phyloP scores from a whole-genome alignment of 768 basidiomycete genomes.

The Boletus sp. region DNA sequence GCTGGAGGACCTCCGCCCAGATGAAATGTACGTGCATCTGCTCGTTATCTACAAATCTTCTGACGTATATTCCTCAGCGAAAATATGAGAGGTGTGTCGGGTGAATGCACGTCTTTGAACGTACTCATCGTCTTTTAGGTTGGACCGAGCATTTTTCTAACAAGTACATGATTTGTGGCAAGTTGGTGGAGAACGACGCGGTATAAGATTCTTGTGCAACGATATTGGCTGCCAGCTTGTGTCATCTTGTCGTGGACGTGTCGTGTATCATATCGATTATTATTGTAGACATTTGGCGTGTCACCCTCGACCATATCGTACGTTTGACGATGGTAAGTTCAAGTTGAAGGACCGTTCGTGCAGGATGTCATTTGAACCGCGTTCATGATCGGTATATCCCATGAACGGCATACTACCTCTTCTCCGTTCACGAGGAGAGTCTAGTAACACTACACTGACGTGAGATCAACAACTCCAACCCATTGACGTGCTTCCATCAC shows the following conservation, averaged over 20 bases:
- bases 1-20: constrained; percentile 69
- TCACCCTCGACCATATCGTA: not conserved
- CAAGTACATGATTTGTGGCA: constrained; percentile 91
- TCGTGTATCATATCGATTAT: constrained; percentile 13
- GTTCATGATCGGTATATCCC: not conserved
- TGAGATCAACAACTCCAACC: not conserved
- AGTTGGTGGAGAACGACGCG: constrained; percentile 78
- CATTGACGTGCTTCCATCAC: not conserved
- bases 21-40: constrained; percentile 70
- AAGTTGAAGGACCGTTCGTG: too few relatives aligned
- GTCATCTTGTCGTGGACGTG: not conserved
- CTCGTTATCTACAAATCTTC: not conserved
- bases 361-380: too few relatives aligned
- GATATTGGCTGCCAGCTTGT: not conserved
- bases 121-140: constrained; percentile 40
- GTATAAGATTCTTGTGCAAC: constrained; percentile 16
- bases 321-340: not conserved
- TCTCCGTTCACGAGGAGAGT: not conserved
- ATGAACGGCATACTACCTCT: not conserved
- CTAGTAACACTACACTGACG: not conserved
- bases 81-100: constrained; percentile 75
- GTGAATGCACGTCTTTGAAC: not conserved
- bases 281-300: not conserved
- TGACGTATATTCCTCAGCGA: constrained; percentile 49
- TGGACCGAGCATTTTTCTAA: constrained; percentile 94